Conservation (phyloP, 2,329 filamentous ascomycete genomes). For the Eurotiales sp. region DNA sequence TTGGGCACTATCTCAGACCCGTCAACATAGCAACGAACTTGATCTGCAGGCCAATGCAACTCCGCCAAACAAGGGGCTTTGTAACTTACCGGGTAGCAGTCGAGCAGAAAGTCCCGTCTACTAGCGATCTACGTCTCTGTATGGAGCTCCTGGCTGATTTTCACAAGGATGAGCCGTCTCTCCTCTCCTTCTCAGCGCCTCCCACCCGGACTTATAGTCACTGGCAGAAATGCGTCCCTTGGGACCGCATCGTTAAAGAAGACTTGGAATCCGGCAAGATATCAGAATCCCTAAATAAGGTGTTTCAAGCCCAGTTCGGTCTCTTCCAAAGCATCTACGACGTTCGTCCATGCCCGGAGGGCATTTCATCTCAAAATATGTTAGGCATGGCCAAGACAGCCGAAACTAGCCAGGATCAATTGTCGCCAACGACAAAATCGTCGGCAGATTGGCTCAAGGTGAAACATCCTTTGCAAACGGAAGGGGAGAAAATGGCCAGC, state of each 20-base stretch:
- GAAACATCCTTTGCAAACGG: conserved; percentile 17
- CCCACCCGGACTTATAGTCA: conserved; percentile 31
- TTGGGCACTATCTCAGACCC: conserved; percentile 48
- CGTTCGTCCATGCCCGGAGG: conserved; percentile 34
- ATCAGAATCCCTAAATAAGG: conserved; percentile 19
- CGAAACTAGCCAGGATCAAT: conserved; percentile 33
- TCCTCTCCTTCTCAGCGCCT: conserved; percentile 38
- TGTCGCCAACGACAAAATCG: conserved; percentile 35
- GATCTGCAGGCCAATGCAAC: conserved; percentile 31
- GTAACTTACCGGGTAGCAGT: conserved; percentile 47
- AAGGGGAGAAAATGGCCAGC: conserved; percentile 33
- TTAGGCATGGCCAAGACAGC: conserved; percentile 36
- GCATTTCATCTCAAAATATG: conserved; percentile 45
- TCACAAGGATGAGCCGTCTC: conserved; percentile 37
- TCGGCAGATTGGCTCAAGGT: conserved; percentile 44
- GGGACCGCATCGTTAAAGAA: conserved; percentile 14
- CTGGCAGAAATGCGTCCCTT: conserved; percentile 23
- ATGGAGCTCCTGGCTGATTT: conserved; percentile 48
- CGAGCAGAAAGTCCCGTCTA: conserved; percentile 38
- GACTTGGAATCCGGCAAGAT: conserved; percentile 25
- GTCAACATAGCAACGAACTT: conserved; percentile 40
- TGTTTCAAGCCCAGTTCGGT: conserved; percentile 27
- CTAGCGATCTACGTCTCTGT: conserved; percentile 33
- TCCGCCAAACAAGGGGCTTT: conserved; percentile 47
- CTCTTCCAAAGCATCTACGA: conserved; percentile 33